Base-by-base conservation (phyloP, 495 filamentous ascomycete species). In the Aspergillus baeticus region DNA sequence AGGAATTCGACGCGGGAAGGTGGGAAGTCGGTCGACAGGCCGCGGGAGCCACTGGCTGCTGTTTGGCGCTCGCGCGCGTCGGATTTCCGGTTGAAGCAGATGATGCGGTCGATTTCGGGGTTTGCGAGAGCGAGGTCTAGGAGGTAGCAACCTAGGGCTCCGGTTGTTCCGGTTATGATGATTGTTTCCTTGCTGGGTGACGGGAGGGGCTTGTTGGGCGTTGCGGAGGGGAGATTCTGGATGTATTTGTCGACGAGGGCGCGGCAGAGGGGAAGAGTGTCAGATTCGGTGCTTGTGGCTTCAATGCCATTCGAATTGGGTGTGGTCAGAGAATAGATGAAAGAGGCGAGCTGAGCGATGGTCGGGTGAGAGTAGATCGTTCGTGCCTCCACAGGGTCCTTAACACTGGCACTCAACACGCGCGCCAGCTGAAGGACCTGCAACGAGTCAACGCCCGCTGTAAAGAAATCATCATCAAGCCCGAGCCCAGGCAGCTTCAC, bases 81-180 rank as follows among this genome's bases (percentile, higher is more conserved):
- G 2, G 62, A 59, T 7, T 35, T 34, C 10, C 84, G 77, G 62
- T 87, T 87, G 48, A 86, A 67, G 54, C 81, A 86, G 57, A 80
- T 74, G 38, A 86, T 69, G 47, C 77, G 77, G 37, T 68, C 60
- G 15, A 87, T 71, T 3, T 60, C 48, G 2, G 57, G 48, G 22
- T 48, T 57, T 3, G 72, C 73, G 1, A 76, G 48, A 17, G 84
- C 67, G 10, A 63, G 35, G 50, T 81, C 69, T 0, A 87, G 68
- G 43, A 87, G 68, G 64, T 84, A 83, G 0, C 73, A 80, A 0
- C 85, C 84, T 22, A 88, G 55, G 10, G 75, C 77, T 17, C 83
- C 84, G 1, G 84, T 86, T 0, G 78, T 77, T 11, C 84, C 83
- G 0, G 82, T 87, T 18, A 87, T 61, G 13, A 84, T 54, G 0